phyloP scores from a whole-genome alignment of 1,284 basidiomycete species.

The Apiotrichum domesticum region DNA sequence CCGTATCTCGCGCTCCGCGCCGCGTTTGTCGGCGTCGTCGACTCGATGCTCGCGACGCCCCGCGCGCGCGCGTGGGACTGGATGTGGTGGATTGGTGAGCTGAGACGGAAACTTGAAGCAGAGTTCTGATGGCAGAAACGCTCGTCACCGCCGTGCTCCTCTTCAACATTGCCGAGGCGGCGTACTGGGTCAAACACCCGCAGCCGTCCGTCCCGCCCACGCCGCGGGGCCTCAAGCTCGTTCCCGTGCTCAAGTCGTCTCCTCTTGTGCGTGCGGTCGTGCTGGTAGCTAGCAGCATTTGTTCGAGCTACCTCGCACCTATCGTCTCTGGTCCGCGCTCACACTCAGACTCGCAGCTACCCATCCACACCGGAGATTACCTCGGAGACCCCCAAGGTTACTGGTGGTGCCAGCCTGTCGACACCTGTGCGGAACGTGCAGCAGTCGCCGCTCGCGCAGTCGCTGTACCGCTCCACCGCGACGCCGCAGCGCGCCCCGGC shows the following conservation, averaged over 20 bases:
- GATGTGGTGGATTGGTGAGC: slow-evolving; percentile 17
- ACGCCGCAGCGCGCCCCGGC: neutral
- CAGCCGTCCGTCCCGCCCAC: slow-evolving; percentile 6
- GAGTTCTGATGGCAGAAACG: slow-evolving; percentile 20
- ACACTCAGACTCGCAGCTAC: neutral
- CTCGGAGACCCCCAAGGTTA: neutral
- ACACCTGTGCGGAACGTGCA: neutral
- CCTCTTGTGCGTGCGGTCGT: slow-evolving; percentile 27
- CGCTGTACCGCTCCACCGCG: slow-evolving; percentile 14
- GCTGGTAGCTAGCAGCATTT: too few relatives aligned
- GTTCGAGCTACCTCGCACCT: too few relatives aligned
- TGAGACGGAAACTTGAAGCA: neutral
- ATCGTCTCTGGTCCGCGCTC: too few relatives aligned
- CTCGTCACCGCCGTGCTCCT: slow-evolving; percentile 18
- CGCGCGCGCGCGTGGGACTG: slow-evolving; percentile 4
- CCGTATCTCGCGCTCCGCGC: slow-evolving; percentile 29
- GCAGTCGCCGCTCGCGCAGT: slow-evolving; percentile 9
- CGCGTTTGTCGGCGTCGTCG: slow-evolving; percentile 17
- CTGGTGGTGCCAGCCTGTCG: too few relatives aligned
- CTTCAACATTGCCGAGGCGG: slow-evolving; percentile 32
- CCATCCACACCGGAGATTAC: neutral
- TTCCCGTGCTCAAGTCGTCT: slow-evolving; percentile 26
- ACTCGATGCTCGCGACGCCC: slow-evolving; percentile 11
- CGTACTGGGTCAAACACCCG: slow-evolving; percentile 27
- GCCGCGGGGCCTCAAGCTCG: slow-evolving; percentile 8